phyloP scores from a whole-genome alignment of 257 asterid genomes.

The Solanum okadae region DNA sequence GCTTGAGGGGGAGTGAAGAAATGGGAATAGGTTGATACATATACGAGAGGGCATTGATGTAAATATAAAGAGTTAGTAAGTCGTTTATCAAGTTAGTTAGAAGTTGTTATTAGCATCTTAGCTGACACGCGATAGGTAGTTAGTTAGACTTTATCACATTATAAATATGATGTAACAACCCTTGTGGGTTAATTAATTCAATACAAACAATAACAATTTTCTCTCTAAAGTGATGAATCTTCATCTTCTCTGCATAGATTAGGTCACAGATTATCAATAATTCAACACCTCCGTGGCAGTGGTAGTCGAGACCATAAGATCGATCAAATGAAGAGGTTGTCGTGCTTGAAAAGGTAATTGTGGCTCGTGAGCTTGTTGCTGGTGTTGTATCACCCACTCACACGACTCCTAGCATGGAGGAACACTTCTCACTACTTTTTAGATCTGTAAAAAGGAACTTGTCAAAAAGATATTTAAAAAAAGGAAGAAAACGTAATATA shows the following conservation, averaged over 20 bases:
- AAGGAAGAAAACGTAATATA: background rate
- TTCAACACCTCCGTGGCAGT: too few relatives aligned
- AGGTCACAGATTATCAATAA: background rate
- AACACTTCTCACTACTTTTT: too few relatives aligned
- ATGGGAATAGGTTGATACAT: background rate
- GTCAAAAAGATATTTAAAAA: too few relatives aligned
- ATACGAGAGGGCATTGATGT: background rate
- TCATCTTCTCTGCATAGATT: background rate
- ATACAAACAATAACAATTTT: background rate
- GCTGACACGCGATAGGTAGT: background rate
- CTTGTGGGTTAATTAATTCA: background rate
- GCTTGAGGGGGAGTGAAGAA: background rate
- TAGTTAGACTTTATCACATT: background rate
- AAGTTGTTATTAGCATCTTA: background rate
- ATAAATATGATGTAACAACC: background rate
- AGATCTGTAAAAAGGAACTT: too few relatives aligned
- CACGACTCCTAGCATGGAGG: too few relatives aligned
- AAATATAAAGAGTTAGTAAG: too few relatives aligned
- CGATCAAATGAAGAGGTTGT: background rate
- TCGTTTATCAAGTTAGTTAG: background rate
- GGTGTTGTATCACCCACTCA: background rate
- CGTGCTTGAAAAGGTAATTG: background rate
- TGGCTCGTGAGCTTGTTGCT: background rate
- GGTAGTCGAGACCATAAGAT: background rate
- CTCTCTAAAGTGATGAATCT: background rate